phyloP scores from a whole-genome alignment of 1,284 basidiomycete genomes.

The Ganoderma lucidum region DNA sequence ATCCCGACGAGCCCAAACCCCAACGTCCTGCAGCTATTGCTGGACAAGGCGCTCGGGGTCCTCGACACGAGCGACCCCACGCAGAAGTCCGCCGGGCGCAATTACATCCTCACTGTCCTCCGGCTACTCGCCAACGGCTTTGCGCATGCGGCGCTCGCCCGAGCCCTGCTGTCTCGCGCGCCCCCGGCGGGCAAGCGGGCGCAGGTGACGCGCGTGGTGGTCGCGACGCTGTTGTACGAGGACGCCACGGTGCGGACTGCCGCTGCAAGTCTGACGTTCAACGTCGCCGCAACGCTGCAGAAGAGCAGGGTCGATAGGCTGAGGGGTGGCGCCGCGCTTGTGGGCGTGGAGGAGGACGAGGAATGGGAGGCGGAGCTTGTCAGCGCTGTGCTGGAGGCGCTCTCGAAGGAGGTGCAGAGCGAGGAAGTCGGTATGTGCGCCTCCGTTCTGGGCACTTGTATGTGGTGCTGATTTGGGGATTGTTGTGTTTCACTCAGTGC shows the following conservation, averaged over 20 bases:
- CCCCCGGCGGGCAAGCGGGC: slow-evolving; percentile 32
- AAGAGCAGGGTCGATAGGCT: slow-evolving; percentile 57
- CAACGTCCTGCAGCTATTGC: slow-evolving; percentile 51
- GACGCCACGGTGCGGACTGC: slow-evolving; percentile 79
- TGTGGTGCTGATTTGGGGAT: not conserved
- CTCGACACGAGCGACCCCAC: slow-evolving; percentile 42
- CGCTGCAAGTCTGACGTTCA: slow-evolving; percentile 84
- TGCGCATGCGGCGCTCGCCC: slow-evolving; percentile 60
- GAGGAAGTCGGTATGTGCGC: slow-evolving; percentile 80
- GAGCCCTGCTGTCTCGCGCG: slow-evolving; percentile 53
- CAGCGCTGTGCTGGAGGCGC: slow-evolving; percentile 80
- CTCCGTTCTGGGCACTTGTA: not conserved
- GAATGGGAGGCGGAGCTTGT: slow-evolving; percentile 89
- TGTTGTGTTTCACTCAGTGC: slow-evolving; percentile 54
- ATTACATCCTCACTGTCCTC: slow-evolving; percentile 73
- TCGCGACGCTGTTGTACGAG: slow-evolving; percentile 72
- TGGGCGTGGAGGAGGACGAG: slow-evolving; percentile 58
- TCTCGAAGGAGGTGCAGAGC: slow-evolving; percentile 71
- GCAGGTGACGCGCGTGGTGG: slow-evolving; percentile 52
- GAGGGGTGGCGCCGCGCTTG: slow-evolving; percentile 41
- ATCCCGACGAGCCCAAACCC: slow-evolving; percentile 41
- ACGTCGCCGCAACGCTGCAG: slow-evolving; percentile 74
- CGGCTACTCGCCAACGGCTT: slow-evolving; percentile 82
- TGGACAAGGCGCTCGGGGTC: slow-evolving; percentile 50
- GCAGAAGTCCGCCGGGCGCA: slow-evolving; percentile 45